phyloP scores from a whole-genome alignment of 73 alveolate genomes.

The Blepharisma stoltei region DNA sequence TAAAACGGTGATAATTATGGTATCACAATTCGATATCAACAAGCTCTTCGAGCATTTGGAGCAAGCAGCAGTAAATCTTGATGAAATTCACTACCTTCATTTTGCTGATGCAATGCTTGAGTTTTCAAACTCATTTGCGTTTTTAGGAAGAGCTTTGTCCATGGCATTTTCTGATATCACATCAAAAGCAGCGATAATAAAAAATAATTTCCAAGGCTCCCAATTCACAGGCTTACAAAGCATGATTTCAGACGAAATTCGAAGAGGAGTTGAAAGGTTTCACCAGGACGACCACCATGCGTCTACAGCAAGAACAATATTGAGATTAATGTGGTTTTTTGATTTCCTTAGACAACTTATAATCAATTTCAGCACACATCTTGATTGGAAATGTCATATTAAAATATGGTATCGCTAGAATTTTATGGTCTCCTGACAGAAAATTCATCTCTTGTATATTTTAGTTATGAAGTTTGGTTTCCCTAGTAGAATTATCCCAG shows the following conservation, averaged over 20 bases:
- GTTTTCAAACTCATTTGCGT: conserved; percentile 35
- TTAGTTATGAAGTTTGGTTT: too few species aligned
- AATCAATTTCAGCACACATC: conserved; percentile 28
- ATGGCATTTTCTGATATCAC: conserved; percentile 60
- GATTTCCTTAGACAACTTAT: conserved; percentile 35
- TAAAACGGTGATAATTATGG: neutral
- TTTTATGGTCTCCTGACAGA: too few species aligned
- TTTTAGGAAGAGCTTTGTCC: conserved; percentile 49
- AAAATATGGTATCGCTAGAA: too few species aligned
- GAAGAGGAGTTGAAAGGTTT: conserved; percentile 34
- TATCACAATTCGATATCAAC: neutral
- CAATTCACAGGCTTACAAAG: conserved; percentile 27
- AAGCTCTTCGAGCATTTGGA: conserved; percentile 12
- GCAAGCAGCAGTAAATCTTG: neutral
- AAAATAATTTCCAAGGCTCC: conserved; percentile 27
- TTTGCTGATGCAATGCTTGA: conserved; percentile 32
- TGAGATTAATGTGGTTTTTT: conserved; percentile 74
- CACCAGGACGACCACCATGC: conserved; percentile 34
- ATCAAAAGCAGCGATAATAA: conserved; percentile 47
- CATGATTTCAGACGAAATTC: conserved; percentile 34
- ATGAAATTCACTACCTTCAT: conserved; percentile 1
- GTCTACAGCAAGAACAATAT: conserved; percentile 62
- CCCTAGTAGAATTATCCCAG: too few species aligned
- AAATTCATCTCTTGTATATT: too few species aligned
- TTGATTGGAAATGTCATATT: too few species aligned